Percentiles rank a stretch among this genome's conserved stretches.
Conservation (phyloP, 495 filamentous ascomycete genomes). For the Neurospora sp. region DNA sequence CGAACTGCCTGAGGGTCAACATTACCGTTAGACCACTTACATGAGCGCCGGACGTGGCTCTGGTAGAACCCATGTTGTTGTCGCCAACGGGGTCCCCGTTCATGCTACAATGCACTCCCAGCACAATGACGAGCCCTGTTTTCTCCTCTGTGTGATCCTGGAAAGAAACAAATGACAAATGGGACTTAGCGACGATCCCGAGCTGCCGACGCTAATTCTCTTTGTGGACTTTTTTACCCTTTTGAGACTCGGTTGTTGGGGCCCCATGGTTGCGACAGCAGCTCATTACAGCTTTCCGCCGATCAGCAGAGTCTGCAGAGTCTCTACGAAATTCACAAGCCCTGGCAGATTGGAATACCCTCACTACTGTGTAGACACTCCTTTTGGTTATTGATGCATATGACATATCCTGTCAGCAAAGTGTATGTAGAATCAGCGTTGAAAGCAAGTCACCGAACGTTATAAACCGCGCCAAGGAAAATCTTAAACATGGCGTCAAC, state of each 20-base stretch:
- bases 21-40: not conserved
- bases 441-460: not conserved
- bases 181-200: not conserved
- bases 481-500: not conserved
- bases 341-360: not conserved
- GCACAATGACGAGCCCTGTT: not conserved
- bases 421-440: not conserved
- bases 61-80: not conserved
- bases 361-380: not conserved
- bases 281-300: not conserved
- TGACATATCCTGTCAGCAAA: not conserved
- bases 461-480: not conserved
- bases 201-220: not conserved
- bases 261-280: not conserved
- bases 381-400: not conserved
- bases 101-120: not conserved
- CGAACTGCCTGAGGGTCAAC: not conserved
- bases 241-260: not conserved
- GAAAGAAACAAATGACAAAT: not conserved
- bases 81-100: not conserved
- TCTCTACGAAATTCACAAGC: not conserved
- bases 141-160: not conserved
- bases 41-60: not conserved
- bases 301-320: not conserved
- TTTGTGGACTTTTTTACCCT: not conserved